Base-by-base conservation (phyloP, 805 yeast species). In the Saccharomycopsis sp. region DNA sequence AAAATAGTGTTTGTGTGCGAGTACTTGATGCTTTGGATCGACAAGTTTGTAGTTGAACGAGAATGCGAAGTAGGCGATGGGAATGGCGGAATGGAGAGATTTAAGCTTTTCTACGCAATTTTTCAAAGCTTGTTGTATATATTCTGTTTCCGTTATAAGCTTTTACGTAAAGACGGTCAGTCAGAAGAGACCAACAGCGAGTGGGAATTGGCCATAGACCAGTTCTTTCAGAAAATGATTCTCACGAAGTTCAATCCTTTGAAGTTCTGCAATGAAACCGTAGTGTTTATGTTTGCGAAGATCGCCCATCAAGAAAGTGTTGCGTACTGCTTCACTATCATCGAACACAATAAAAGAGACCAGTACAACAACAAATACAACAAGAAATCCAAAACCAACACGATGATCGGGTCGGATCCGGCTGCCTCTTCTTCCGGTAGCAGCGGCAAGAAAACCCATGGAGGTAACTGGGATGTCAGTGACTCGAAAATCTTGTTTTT, bases 181-280 rank as follows among this genome's bases (percentile, higher is more conserved):
- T 67, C 61, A 47, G 23, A 68, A 53, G 65, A 24, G 22, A n/a
- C n/a, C n/a, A 52, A 42, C 38, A 71, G 70, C 53, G 74, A 71
- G 58, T 91, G 97, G 97, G 93, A 86, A 66, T 82, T 89, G 64
- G 84, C 81, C 53, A 69, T 94, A 52, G 97, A 92, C 66, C 87
- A 85, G 72, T 86, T 94, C 63, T 90, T 92, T 75, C 97, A 87
- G 70, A 79, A 96, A 63, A 81, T 88, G 67, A 83, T 93, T 38
- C 80, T 91, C 42, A 86, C 97, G 9, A 87, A 87, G 68, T 93
- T 94, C 77, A 94, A 93, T 69, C 98, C 98, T 2, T 78, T 93
- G 66, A 89, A 90, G 69, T 93, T 84, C 75, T 90, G 97, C 72
- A 93, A 92, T 68, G 96, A 89, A 67, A 89, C 96, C 15, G 97